A percentile compares a stretch with the other conserved stretches of the same genome.
phyloP scores from a whole-genome alignment of 176 grass and related monocot genomes.

The Oryza nivara region DNA sequence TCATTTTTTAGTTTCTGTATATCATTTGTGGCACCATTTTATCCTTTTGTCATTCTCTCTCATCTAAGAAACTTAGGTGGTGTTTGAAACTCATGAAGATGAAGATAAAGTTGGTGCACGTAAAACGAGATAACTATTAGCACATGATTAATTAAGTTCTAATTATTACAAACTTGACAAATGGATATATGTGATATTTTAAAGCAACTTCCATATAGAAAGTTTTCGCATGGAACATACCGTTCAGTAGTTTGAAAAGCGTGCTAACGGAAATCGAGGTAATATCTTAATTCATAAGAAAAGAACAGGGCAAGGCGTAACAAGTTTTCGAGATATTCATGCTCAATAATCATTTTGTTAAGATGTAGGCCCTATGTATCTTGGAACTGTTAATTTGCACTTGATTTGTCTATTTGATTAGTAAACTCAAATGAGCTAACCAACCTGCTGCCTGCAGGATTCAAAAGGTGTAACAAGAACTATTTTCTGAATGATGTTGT shows the following conservation, averaged over 20 bases:
- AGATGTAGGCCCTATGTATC: background rate
- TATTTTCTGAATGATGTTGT: constrained; percentile 27
- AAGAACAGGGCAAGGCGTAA: background rate
- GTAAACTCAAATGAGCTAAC: background rate
- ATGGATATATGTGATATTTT: too few species aligned
- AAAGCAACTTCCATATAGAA: too few species aligned
- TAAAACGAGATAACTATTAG: too few species aligned
- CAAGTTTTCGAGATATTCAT: background rate
- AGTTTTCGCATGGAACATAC: too few species aligned
- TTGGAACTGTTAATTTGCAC: background rate
- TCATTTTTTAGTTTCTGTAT: constrained; percentile 22
- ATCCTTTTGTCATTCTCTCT: constrained; percentile 24
- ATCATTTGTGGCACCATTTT: background rate
- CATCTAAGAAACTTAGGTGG: background rate
- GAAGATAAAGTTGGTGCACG: too few species aligned
- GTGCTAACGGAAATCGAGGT: too few species aligned
- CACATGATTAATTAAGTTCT: too few species aligned
- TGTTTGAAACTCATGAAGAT: too few species aligned
- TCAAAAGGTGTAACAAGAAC: background rate
- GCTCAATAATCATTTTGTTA: background rate
- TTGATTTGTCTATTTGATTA: constrained; percentile 34
- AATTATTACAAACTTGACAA: too few species aligned
- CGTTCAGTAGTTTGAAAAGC: too few species aligned
- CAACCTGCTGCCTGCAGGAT: constrained; percentile 10
- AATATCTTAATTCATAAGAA: too few species aligned